Evolutionary conservation across 176 grass and related monocot species (phyloP).

Genomic region (Zoysia japonica): DNA sequence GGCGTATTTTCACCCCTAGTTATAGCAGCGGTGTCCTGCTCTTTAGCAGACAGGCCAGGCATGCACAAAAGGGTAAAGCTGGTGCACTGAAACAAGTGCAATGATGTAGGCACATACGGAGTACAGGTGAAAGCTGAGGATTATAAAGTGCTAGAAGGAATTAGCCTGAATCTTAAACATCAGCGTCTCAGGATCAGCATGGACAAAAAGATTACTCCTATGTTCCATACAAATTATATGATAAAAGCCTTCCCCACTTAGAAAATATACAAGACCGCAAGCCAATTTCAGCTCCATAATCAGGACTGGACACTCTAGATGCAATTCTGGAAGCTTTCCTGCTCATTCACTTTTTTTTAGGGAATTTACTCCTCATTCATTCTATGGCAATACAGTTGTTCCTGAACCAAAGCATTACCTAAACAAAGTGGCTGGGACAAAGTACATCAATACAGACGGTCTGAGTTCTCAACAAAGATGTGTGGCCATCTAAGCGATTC

Average conservation of each 20-base stretch:
- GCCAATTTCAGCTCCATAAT: background rate
- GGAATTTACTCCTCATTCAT: background rate
- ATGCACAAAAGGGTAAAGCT: conserved; percentile 30
- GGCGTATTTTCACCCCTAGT: background rate
- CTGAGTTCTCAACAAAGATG: background rate
- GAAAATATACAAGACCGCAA: background rate
- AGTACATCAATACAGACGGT: background rate
- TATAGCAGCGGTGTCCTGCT: background rate
- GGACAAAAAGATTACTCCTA: background rate
- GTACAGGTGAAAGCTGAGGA: conserved; percentile 15
- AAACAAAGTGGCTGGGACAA: background rate
- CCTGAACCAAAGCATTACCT: background rate
- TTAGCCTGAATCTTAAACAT: background rate
- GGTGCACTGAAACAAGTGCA: conserved; percentile 19
- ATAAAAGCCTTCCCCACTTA: background rate
- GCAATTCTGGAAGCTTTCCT: background rate
- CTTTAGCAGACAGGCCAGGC: conserved; percentile 46
- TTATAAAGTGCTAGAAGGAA: background rate
- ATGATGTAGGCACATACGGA: background rate
- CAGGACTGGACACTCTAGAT: background rate
- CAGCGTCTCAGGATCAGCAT: background rate
- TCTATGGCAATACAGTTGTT: background rate
- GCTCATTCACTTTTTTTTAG: too few relatives aligned
- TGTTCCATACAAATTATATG: background rate
- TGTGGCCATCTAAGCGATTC: background rate